Base-by-base conservation (phyloP, 768 basidiomycete species). In the Postia placenta region DNA sequence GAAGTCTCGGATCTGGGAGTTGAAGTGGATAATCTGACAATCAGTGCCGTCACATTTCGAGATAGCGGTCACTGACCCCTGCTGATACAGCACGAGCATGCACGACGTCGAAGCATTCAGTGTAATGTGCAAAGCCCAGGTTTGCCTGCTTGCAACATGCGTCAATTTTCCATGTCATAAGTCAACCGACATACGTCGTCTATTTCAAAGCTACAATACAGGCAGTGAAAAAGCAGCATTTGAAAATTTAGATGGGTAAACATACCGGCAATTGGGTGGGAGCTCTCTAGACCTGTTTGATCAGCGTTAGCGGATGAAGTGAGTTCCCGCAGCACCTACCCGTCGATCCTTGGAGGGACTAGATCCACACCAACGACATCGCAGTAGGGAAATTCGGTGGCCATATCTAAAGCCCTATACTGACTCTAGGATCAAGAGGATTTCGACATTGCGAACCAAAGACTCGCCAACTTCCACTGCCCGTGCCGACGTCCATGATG, bases 291-390 rank as follows among this genome's bases (percentile, higher is more conserved):
- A 28, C 39, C n/a, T 17, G 40, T 38, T 35, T 20, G 37, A 27
- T 49, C 28, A 46, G 20, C 14, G 14, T 4, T 30, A 48, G 7
- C 25, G 6, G 35, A 30, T 19, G 4, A 5, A 14, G 39, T 36
- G 25, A 22, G 26, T 37, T n/a, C 11, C 11, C 35, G 19, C 14
- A 48, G 40, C 45, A 47, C 58, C 27, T 28, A 63, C 63, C 58
- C 55, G 41, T 51, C 42, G 6, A 64, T 42, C 30, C 60, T 47
- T 5, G 59, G 63, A 15, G 66, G 66, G 14, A 55, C 66, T 33
- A 69, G 51, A 54, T 69, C 66, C 11, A 69, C 53, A 3, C 67
- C 67, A 9, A 66, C 63, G 5, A 69, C 64, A 26, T 63, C 59
- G 47, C 64, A 65, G 40, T 67, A 56, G 22, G 65, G 63, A 44